phyloP scores from a whole-genome alignment of 2,329 filamentous ascomycete genomes.

The Samsoniella hepiali region DNA sequence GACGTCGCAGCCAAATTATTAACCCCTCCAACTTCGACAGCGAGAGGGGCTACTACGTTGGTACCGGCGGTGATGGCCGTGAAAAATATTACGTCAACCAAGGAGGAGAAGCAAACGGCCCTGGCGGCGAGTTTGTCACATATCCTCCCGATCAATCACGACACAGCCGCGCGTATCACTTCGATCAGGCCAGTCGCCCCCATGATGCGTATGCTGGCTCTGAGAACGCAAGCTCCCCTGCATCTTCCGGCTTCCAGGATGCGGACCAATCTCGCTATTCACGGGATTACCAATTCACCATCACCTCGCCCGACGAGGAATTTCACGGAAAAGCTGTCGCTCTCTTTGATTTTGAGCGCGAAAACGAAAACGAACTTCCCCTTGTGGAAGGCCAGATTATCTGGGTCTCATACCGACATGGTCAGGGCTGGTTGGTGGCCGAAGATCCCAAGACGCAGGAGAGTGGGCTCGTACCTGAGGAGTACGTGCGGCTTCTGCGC shows the following conservation, averaged over 20 bases:
- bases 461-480: slow-evolving; percentile 91
- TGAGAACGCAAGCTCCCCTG: slow-evolving; percentile 55
- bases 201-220: slow-evolving; percentile 55
- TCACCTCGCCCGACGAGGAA: slow-evolving; percentile 92
- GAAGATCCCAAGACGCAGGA: slow-evolving; percentile 93
- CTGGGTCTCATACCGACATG: slow-evolving; percentile 91
- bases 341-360: slow-evolving; percentile 88
- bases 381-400: slow-evolving; percentile 94
- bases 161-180: slow-evolving; percentile 48
- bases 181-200: slow-evolving; percentile 44
- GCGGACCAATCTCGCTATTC: slow-evolving; percentile 79
- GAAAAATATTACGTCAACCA: slow-evolving; percentile 73
- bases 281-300: slow-evolving; percentile 90
- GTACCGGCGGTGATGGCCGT: slow-evolving; percentile 65
- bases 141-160: slow-evolving; percentile 65
- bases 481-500: slow-evolving; percentile 87
- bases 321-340: slow-evolving; percentile 97
- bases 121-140: slow-evolving; percentile 76
- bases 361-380: slow-evolving; percentile 95
- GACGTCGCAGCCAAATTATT: slow-evolving; percentile 45
- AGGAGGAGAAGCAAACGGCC: slow-evolving; percentile 67
- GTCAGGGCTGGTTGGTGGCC: slow-evolving; percentile 95
- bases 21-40: slow-evolving; percentile 51
- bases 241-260: slow-evolving; percentile 55
- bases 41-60: slow-evolving; percentile 65